phyloP scores from a whole-genome alignment of 2,329 filamentous ascomycete species.

The Periconia sp. region DNA sequence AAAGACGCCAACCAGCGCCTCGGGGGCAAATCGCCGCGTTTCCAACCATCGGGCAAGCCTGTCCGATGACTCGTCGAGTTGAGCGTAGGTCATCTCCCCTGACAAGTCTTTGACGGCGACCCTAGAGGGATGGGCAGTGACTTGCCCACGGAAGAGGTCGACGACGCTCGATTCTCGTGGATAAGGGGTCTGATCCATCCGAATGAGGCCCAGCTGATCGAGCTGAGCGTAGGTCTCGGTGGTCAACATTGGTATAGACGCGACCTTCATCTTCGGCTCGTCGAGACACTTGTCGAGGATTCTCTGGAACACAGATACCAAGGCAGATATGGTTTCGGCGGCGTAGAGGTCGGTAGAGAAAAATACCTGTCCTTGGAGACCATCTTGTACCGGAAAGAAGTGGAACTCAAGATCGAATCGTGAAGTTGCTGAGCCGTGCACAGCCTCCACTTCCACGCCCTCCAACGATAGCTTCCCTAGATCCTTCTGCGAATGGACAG shows the following conservation, averaged over 20 bases:
- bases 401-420: slow-evolving; percentile 6
- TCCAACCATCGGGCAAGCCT: slow-evolving; percentile 5
- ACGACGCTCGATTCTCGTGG: slow-evolving; percentile 6
- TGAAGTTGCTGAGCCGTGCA: neutral
- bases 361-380: neutral
- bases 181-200: slow-evolving; percentile 1
- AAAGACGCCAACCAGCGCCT: slow-evolving; percentile 16
- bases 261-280: slow-evolving; percentile 1
- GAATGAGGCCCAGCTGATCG: neutral
- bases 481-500: neutral
- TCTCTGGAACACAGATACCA: slow-evolving; percentile 5
- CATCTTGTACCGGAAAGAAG: neutral
- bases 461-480: neutral
- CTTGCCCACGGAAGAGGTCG: slow-evolving; percentile 8
- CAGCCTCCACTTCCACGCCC: neutral
- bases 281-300: slow-evolving; percentile 6
- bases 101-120: slow-evolving; percentile 11
- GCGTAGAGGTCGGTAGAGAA: slow-evolving; percentile 3
- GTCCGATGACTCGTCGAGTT: slow-evolving; percentile 8
- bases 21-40: neutral
- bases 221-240: neutral
- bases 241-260: neutral
- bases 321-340: slow-evolving; percentile 3
- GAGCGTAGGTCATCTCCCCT: slow-evolving; percentile 7
- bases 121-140: neutral